Evolutionary conservation across 2,329 filamentous ascomycete genomes (phyloP).

Genomic region (Nakataea oryzae): DNA sequence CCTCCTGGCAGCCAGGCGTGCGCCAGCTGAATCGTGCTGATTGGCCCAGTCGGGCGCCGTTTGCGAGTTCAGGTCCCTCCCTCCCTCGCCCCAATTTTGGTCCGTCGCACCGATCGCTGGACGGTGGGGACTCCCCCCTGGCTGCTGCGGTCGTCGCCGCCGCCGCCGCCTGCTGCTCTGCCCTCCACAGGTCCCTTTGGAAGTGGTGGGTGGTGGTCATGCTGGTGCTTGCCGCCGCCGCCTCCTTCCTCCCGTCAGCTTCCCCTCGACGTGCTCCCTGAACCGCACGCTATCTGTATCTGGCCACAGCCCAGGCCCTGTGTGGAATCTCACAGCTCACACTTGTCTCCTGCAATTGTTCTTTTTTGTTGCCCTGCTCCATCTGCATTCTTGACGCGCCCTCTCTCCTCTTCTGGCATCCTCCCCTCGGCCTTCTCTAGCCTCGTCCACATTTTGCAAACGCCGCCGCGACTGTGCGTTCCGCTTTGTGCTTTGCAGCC

Average conservation of each 20-base stretch:
- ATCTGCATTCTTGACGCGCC: not conserved
- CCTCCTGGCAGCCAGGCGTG: not conserved
- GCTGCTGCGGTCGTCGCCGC: not conserved
- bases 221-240: too few species aligned
- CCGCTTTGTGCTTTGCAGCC: not conserved
- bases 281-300: too few species aligned
- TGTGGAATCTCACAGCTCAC: not conserved
- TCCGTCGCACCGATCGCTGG: not conserved
- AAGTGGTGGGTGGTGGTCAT: not conserved
- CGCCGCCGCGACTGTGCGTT: too few species aligned
- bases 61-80: not conserved
- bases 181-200: not conserved
- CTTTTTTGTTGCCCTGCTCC: not conserved
- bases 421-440: too few species aligned
- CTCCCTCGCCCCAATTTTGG: not conserved
- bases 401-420: too few species aligned
- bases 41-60: not conserved
- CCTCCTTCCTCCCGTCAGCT: not conserved
- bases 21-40: not conserved
- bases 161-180: not conserved
- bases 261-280: not conserved
- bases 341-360: not conserved
- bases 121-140: not conserved
- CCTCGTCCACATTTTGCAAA: not conserved
- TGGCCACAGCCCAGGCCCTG: not conserved